Evolutionary conservation across 2,329 filamentous ascomycete species (phyloP).

Genomic region (Talaromyces amestolkiae): DNA sequence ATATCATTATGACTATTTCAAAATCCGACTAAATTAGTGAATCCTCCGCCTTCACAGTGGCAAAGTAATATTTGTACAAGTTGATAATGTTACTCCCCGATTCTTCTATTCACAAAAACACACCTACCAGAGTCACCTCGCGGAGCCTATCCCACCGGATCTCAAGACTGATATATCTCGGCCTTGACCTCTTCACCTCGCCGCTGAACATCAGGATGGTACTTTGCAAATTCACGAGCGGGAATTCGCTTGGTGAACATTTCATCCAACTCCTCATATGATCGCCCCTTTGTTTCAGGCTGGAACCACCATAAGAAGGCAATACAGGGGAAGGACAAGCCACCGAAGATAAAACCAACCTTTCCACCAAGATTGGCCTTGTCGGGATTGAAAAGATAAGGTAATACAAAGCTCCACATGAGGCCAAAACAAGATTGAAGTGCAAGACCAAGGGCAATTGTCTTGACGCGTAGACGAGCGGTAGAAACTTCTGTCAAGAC

Average conservation of each 20-base stretch:
- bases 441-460: constrained; percentile 40
- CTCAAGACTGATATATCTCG: neutral
- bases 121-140: neutral
- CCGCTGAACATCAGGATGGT: neutral
- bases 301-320: constrained; percentile 35
- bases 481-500: constrained; percentile 42
- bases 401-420: constrained; percentile 41
- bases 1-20: neutral
- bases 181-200: constrained; percentile 15
- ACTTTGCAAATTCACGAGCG: neutral
- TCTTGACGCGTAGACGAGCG: constrained; percentile 41
- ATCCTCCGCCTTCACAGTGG: neutral
- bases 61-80: neutral
- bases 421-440: constrained; percentile 31
- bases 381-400: constrained; percentile 41
- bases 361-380: constrained; percentile 42
- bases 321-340: constrained; percentile 30
- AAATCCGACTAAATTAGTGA: neutral
- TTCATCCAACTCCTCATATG: constrained; percentile 6
- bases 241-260: constrained; percentile 3
- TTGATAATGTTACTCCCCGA: neutral
- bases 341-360: constrained; percentile 43
- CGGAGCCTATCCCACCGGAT: neutral
- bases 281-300: neutral
- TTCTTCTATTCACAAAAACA: neutral